These are phyloP conservation scores for Pseudogymnoascus sp. DNA, from an alignment of 2,329 filamentous ascomycete genomes.

Conservation along the genomic window DNA sequence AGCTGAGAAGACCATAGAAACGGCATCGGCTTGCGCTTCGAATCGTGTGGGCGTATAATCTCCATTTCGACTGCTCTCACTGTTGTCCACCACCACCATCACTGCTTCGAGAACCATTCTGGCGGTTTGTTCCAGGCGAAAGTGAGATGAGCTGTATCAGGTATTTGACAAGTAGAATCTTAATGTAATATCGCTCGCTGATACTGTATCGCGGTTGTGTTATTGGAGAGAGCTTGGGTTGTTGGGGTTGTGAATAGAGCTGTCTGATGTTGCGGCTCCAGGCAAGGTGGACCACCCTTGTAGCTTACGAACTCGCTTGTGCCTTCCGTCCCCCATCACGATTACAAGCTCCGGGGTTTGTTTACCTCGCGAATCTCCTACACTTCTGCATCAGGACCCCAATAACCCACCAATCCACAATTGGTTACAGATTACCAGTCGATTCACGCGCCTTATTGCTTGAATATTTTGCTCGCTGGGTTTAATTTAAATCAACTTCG, in stretches of 20 bases:
- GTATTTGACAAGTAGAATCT: neutral
- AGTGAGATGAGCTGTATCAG: neutral
- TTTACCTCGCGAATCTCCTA: neutral
- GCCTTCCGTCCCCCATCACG: neutral
- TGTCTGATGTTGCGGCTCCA: conserved; percentile 9
- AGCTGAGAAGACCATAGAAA: conserved; percentile 89
- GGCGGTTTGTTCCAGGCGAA: conserved; percentile 32
- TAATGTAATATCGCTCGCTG: neutral
- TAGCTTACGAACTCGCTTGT: conserved; percentile 11
- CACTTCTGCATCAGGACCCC: neutral
- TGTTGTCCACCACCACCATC: conserved; percentile 99
- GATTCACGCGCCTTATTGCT: neutral
- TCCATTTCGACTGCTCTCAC: conserved; percentile 95
- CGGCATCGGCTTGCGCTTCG: conserved; percentile 92
- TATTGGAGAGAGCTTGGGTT: conserved; percentile 2
- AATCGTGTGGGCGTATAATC: conserved; percentile 88
- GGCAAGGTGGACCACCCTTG: neutral
- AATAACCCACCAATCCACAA: neutral
- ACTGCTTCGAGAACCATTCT: conserved; percentile 98
- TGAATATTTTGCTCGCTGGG: neutral
- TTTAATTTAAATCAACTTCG: conserved; percentile 14
- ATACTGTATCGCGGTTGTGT: conserved; percentile 1
- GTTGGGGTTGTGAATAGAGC: conserved; percentile 13
- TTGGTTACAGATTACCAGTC: neutral
- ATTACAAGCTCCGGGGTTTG: conserved; percentile 5